Evolutionary conservation across 805 yeast genomes (phyloP).

Genomic region (Saccharomycopsis sp.): DNA sequence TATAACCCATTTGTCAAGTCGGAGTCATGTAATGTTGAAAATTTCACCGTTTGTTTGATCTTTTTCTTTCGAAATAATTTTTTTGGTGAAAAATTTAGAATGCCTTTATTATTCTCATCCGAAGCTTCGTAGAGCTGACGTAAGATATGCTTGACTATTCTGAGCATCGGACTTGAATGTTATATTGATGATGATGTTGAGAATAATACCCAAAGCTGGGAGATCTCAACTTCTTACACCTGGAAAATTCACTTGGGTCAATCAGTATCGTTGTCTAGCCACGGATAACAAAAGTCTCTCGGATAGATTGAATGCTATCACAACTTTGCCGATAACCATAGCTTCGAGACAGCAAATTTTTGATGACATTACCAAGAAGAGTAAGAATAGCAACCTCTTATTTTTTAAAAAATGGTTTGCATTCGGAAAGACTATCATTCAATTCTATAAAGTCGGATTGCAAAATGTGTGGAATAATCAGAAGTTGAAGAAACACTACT

Average conservation of each 20-base stretch:
- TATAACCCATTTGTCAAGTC: too few relatives aligned
- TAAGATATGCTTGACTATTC: too few relatives aligned
- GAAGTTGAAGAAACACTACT: slow-evolving; percentile 24
- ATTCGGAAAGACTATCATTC: slow-evolving; percentile 39
- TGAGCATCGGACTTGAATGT: too few relatives aligned
- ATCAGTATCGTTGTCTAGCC: neutral
- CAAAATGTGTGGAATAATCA: slow-evolving; percentile 46
- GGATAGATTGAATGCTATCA: slow-evolving; percentile 11
- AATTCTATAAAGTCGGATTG: slow-evolving; percentile 54
- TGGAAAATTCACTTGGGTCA: neutral
- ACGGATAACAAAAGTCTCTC: neutral
- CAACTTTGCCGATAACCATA: slow-evolving; percentile 10
- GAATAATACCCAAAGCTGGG: neutral
- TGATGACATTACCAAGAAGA: slow-evolving; percentile 21
- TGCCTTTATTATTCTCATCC: too few relatives aligned
- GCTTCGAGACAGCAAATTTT: slow-evolving; percentile 23
- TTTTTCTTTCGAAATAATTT: too few relatives aligned
- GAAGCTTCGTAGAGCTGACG: too few relatives aligned
- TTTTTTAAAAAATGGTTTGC: slow-evolving; percentile 34
- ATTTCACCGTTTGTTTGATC: too few relatives aligned
- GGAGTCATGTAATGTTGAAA: too few relatives aligned
- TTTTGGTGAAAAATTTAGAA: too few relatives aligned
- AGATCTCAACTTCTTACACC: neutral
- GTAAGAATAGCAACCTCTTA: slow-evolving; percentile 20
- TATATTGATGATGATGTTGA: neutral